A percentile compares a stretch with the other conserved stretches of the same genome.
Conservation (phyloP, 2,329 filamentous ascomycete species). For the Alternaria sp. region DNA sequence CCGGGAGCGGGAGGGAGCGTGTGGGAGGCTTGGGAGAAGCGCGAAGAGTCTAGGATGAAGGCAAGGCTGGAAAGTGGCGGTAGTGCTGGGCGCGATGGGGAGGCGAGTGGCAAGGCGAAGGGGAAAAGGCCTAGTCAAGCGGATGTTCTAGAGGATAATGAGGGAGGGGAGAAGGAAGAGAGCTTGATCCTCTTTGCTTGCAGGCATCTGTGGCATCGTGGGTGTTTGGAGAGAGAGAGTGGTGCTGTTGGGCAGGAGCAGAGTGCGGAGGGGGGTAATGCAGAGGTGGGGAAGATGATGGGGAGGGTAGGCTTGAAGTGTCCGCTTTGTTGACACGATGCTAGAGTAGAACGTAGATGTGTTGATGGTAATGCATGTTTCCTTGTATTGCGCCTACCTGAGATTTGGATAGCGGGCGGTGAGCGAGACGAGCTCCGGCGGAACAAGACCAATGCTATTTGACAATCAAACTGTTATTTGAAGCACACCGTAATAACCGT, state of each 20-base stretch:
- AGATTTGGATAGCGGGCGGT: background rate
- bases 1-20: slow-evolving; percentile 80
- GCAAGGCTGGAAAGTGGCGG: slow-evolving; percentile 55
- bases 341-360: too few species aligned
- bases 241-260: background rate
- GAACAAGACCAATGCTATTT: accelerated
- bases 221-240: slow-evolving; percentile 42
- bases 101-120: slow-evolving; percentile 57
- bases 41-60: slow-evolving; percentile 47
- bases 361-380: background rate
- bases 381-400: background rate
- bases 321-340: slow-evolving; percentile 34
- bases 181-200: slow-evolving; percentile 52
- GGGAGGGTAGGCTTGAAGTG: slow-evolving; percentile 33
- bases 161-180: slow-evolving; percentile 9
- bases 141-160: slow-evolving; percentile 13
- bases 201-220: slow-evolving; percentile 52
- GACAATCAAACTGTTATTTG: too few species aligned
- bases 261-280: background rate
- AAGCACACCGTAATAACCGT: too few species aligned
- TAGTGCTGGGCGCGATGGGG: slow-evolving; percentile 55
- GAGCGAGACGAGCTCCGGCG: background rate
- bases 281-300: slow-evolving; percentile 4
- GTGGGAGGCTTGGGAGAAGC: slow-evolving; percentile 82
- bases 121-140: slow-evolving; percentile 25